phyloP scores from a whole-genome alignment of 179 eudicot species.

The Gypsophila paniculata region DNA sequence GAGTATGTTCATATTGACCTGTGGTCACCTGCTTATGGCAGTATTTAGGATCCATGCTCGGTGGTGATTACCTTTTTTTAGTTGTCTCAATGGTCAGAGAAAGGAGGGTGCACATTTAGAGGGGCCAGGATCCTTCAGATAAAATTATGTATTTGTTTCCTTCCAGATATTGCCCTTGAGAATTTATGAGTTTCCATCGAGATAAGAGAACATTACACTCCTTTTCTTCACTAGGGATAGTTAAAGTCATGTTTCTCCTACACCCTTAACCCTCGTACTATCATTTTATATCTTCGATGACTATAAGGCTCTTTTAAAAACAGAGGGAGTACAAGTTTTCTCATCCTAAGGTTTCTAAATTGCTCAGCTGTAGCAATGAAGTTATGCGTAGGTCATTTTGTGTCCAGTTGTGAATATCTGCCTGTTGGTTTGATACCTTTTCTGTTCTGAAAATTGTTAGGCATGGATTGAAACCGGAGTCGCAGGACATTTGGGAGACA shows the following conservation, averaged over 20 bases:
- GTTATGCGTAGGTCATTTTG: neutral
- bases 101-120: neutral
- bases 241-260: neutral
- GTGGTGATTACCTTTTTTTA: neutral
- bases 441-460: conserved; percentile 41
- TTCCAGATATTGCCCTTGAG: neutral
- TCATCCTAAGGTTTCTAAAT: neutral
- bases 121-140: neutral
- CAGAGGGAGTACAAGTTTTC: neutral
- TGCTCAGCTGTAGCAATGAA: neutral
- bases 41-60: neutral
- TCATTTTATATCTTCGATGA: neutral
- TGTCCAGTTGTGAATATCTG: neutral
- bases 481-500: conserved; percentile 44
- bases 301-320: neutral
- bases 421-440: neutral
- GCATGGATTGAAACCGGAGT: conserved; percentile 96
- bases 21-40: neutral
- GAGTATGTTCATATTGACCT: neutral
- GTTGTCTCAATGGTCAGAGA: neutral
- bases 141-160: neutral
- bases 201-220: neutral
- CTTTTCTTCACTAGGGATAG: neutral
- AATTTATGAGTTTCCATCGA: neutral
- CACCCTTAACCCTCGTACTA: neutral